Conservation (phyloP, 164 flowering plant species). For the Magnolia changhungtana region DNA sequence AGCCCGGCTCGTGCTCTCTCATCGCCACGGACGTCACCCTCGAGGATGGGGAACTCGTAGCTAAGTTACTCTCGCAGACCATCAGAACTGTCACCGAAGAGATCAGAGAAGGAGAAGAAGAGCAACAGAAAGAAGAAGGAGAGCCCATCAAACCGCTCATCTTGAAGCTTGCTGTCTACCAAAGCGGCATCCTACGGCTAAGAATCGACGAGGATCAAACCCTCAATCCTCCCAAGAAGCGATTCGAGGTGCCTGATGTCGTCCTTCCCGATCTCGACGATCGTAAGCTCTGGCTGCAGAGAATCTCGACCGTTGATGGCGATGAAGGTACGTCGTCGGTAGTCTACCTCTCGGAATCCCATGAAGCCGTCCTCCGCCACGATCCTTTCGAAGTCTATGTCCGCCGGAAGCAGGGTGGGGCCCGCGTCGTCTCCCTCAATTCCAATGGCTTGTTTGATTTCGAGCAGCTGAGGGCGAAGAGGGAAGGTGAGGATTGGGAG, state of each 20-base stretch:
- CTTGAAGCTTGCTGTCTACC: constrained; percentile 59
- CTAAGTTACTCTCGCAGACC: constrained; percentile 44
- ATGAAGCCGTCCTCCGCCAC: constrained; percentile 72
- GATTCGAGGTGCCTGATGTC: constrained; percentile 87
- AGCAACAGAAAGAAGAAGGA: constrained; percentile 12
- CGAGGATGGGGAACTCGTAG: constrained; percentile 64
- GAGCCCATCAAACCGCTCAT: constrained; percentile 42
- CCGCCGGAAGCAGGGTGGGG: constrained; percentile 45
- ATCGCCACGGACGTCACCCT: constrained; percentile 47
- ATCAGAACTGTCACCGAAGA: not conserved
- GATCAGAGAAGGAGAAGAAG: constrained; percentile 6
- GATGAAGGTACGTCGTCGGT: constrained; percentile 44
- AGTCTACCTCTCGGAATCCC: constrained; percentile 50
- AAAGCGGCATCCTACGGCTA: constrained; percentile 61
- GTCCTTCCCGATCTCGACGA: constrained; percentile 45
- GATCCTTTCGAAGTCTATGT: constrained; percentile 88
- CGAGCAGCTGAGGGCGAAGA: constrained; percentile 76
- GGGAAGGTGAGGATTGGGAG: constrained; percentile 87
- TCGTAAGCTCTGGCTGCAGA: constrained; percentile 71
- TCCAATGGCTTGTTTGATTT: constrained; percentile 88
- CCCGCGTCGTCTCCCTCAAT: constrained; percentile 61
- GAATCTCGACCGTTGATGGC: constrained; percentile 34
- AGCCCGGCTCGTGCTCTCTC: constrained; percentile 52
- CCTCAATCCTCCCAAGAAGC: constrained; percentile 51
- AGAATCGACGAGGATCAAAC: constrained; percentile 72